phyloP scores from a whole-genome alignment of 2,329 filamentous ascomycete species.

The Zasmidium cellare region DNA sequence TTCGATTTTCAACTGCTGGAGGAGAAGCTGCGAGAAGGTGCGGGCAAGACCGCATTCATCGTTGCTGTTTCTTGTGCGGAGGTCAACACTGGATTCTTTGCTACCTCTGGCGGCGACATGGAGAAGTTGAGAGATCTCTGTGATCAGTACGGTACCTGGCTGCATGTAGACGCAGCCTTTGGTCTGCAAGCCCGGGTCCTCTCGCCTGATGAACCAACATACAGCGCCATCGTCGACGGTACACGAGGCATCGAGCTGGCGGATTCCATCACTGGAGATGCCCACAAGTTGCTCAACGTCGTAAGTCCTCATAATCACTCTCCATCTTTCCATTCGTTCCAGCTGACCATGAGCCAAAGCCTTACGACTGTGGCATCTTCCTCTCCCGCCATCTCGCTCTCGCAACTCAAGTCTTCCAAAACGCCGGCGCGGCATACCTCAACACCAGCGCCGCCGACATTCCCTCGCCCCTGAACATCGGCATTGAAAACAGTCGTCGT shows the following conservation, averaged over 20 bases:
- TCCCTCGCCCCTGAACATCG: constrained; percentile 81
- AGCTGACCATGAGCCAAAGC: constrained; percentile 35
- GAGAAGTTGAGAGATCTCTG: constrained; percentile 65
- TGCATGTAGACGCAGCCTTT: constrained; percentile 91
- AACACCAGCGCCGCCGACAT: constrained; percentile 51
- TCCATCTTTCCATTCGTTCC: background rate
- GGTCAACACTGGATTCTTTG: constrained; percentile 85
- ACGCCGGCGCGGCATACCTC: constrained; percentile 84
- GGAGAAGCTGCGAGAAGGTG: constrained; percentile 53
- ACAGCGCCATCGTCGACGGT: constrained; percentile 53
- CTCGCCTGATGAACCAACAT: constrained; percentile 52
- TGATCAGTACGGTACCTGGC: constrained; percentile 74
- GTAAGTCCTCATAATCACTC: background rate
- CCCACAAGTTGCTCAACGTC: constrained; percentile 90
- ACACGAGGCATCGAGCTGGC: constrained; percentile 72
- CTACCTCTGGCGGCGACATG: constrained; percentile 63
- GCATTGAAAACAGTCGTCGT: constrained; percentile 85
- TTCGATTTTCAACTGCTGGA: constrained; percentile 70
- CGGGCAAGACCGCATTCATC: constrained; percentile 62
- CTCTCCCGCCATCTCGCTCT: constrained; percentile 65
- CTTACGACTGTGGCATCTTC: constrained; percentile 92
- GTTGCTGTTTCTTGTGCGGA: constrained; percentile 82
- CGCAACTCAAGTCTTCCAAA: constrained; percentile 69
- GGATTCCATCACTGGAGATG: constrained; percentile 84
- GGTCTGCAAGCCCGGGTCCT: constrained; percentile 76